phyloP scores from a whole-genome alignment of 225 moss, liverwort and hornwort species.

The Marchantia polymorpha region DNA sequence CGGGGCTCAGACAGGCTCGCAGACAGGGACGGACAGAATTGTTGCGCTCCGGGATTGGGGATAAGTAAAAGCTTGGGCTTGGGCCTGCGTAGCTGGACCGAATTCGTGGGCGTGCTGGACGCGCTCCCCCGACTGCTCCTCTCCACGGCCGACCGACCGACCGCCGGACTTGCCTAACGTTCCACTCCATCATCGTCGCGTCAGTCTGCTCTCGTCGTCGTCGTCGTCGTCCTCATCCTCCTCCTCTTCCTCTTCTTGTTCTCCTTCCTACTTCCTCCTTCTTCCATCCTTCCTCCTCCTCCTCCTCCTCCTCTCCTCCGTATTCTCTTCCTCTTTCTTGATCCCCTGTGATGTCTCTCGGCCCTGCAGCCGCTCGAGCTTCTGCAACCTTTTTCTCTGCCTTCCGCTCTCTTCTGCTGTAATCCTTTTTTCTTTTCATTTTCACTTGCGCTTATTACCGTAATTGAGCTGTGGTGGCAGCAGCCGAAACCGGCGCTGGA shows the following conservation, averaged over 20 bases:
- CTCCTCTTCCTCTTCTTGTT: background rate
- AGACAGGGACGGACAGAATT: conserved; percentile 7
- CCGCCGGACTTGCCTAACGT: background rate
- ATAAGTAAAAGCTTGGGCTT: background rate
- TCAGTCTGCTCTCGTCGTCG: too few relatives aligned
- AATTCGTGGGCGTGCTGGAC: background rate
- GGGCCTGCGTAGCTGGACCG: background rate
- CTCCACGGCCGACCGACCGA: background rate
- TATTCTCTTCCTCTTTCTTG: background rate
- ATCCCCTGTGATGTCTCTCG: background rate
- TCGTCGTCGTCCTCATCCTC: background rate
- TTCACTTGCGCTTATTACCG: background rate
- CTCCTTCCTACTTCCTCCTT: too few relatives aligned
- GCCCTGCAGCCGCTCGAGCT: background rate
- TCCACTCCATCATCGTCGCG: background rate
- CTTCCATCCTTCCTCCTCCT: background rate
- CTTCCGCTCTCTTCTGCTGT: background rate
- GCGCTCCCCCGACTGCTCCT: background rate
- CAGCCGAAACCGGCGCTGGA: background rate
- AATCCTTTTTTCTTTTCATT: background rate
- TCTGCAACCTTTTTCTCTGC: background rate
- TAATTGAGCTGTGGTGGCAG: too few relatives aligned
- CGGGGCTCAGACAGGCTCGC: background rate
- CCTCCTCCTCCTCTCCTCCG: background rate
- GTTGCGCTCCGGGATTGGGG: background rate